Conservation (phyloP, 305 asterid species). For the Fraxinus xanthoxyloides region DNA sequence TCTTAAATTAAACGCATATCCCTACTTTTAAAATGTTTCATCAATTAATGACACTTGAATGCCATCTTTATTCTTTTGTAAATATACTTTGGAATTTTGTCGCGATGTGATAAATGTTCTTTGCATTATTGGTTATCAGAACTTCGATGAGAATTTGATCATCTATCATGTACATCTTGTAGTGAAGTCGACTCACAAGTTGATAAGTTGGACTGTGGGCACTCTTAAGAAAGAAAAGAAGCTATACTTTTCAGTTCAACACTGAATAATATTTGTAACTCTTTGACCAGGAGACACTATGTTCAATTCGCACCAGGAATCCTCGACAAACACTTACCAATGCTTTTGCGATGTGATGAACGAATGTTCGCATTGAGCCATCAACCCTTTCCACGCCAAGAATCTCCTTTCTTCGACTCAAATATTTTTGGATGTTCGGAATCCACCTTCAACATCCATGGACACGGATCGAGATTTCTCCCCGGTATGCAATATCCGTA, state of each 20-base stretch:
- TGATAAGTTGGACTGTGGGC: not conserved
- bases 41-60: not conserved
- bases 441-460: not conserved
- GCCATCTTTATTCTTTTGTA: not conserved
- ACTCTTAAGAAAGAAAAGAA: not conserved
- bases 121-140: not conserved
- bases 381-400: not conserved
- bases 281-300: not conserved
- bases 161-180: not conserved
- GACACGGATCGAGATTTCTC: not conserved
- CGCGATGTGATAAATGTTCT: not conserved
- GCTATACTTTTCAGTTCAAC: not conserved
- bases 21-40: not conserved
- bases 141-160: not conserved
- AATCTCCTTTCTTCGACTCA: not conserved
- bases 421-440: not conserved
- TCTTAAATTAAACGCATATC: not conserved
- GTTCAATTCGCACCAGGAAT: not conserved
- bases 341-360: constrained; percentile 3
- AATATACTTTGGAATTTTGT: not conserved
- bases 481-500: not conserved
- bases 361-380: not conserved
- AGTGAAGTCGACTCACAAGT: not conserved
- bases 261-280: not conserved
- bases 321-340: not conserved